These are phyloP conservation scores for Chaetothyriales sp. DNA, from an alignment of 2,329 filamentous ascomycete species.

Conservation along the genomic window DNA sequence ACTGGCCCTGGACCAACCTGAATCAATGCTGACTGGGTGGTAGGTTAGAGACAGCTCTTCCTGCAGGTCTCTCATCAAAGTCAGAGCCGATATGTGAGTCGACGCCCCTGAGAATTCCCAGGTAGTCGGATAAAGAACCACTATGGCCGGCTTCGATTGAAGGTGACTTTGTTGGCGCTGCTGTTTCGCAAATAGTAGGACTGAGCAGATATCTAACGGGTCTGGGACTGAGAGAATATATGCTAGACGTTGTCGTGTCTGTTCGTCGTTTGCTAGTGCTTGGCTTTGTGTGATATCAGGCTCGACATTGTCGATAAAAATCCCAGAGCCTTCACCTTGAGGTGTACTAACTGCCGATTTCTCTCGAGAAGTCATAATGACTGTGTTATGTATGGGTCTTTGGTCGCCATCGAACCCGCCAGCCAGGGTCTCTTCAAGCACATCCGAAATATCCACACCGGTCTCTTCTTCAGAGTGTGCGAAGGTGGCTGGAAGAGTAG, in stretches of 20 bases:
- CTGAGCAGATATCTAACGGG: slow-evolving; percentile 32
- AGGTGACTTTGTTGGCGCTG: slow-evolving; percentile 18
- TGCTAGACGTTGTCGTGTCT: slow-evolving; percentile 6
- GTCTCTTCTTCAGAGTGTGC: slow-evolving; percentile 9
- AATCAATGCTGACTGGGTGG: slow-evolving; percentile 12
- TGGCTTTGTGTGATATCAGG: not conserved
- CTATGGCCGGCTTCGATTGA: slow-evolving; percentile 26
- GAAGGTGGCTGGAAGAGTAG: slow-evolving; percentile 16
- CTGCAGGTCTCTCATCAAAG: slow-evolving; percentile 27
- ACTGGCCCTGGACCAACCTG: slow-evolving; percentile 4
- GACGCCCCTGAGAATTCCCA: slow-evolving; percentile 24
- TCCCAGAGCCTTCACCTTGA: not conserved
- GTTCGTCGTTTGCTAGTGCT: not conserved
- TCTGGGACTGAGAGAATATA: slow-evolving; percentile 33
- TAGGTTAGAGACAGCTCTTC: slow-evolving; percentile 27
- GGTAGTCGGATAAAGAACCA: slow-evolving; percentile 35
- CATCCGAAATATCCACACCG: not conserved
- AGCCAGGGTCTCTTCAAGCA: not conserved
- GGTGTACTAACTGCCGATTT: not conserved
- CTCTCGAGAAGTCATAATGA: not conserved
- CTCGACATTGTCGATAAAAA: not conserved
- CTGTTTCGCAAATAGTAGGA: slow-evolving; percentile 30
- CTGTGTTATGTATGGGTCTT: not conserved
- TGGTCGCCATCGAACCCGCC: not conserved
- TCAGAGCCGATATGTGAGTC: slow-evolving; percentile 21